Percentiles rank a stretch among this genome's conserved stretches.
phyloP scores from a whole-genome alignment of 1,284 basidiomycete genomes.

The Coniferiporia sulphurascens region DNA sequence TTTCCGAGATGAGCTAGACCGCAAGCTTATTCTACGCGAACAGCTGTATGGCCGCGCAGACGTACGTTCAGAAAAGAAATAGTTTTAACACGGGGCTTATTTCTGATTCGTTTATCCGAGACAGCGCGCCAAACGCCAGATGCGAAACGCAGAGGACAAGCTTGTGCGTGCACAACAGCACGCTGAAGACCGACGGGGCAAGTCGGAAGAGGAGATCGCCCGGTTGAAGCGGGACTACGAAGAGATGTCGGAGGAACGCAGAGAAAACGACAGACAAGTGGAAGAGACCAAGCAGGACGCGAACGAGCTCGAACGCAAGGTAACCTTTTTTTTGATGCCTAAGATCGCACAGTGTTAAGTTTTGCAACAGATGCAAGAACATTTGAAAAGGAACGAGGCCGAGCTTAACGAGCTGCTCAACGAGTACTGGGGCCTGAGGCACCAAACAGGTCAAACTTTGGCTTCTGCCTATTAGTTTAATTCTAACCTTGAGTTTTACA shows the following conservation, averaged over 20 bases:
- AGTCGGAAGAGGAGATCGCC: constrained; percentile 65
- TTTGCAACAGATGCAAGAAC: constrained; percentile 59
- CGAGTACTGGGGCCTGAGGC: constrained; percentile 77
- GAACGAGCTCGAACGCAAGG: constrained; percentile 59
- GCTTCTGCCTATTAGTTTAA: constrained; percentile 6
- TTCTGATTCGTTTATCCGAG: constrained; percentile 3
- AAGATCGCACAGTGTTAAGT: not conserved
- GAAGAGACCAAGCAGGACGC: constrained; percentile 69
- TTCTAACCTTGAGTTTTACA: constrained; percentile 25
- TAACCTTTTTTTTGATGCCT: constrained; percentile 23
- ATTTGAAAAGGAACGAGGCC: constrained; percentile 63
- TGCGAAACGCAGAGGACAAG: constrained; percentile 21
- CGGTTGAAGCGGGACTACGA: constrained; percentile 72
- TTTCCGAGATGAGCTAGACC: constrained; percentile 60
- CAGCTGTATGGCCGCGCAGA: constrained; percentile 63
- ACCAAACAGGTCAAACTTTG: constrained; percentile 60
- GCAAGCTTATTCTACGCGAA: constrained; percentile 65
- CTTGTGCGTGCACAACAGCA: constrained; percentile 63
- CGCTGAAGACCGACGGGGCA: constrained; percentile 66
- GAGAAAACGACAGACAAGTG: constrained; percentile 70
- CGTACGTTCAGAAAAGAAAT: constrained; percentile 34
- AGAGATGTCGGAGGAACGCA: constrained; percentile 65
- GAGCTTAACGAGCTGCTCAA: constrained; percentile 74
- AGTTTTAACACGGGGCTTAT: not conserved
- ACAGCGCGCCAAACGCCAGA: constrained; percentile 43